Evolutionary conservation across 108 stramenopile genomes (phyloP), one percentile per base, ranked within the genome.

Genomic region (Cylindrotheca closterium): DNA sequence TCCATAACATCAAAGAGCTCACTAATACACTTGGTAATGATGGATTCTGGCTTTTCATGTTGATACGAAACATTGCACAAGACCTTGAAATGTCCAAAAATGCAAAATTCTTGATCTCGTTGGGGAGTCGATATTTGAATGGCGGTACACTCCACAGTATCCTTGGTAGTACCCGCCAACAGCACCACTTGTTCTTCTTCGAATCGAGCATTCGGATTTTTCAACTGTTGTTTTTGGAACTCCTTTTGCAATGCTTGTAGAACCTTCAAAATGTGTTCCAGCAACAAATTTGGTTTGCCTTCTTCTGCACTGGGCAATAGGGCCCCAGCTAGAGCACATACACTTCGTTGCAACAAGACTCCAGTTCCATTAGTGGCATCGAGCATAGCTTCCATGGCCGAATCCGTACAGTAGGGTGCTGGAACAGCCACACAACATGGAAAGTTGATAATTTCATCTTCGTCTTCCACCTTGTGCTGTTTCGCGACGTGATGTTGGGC

Each of bases 341-440:
- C 66, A 54, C 78, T 75, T 2, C 91, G 81, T 62, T 84, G 85
- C 53, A 85, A 85, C 19, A 93, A 30, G 12, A 82, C 68, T 18
- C 68, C 78, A 8, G 84, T 74, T 10, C 79, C 78, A 58, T 69
- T 67, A 2, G 76, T 71, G 1, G 86, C 85, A 58, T 91, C 90
- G 47, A 78, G 65, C 15, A 88, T 58, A 2, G 86, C 83, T 63
- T 92, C 91, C 7, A 86, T 28, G 45, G 74, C 52, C 4, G 75
- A 46, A 58, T 93, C 88, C 51, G 79, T 70, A 31, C 80, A 75
- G 8, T 79, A 79, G 73, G 79, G 79, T 15, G 81, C 86, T 15
- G 92, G 92, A 18, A 93, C 69, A 47, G 88, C 81, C 46, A 89
- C 62, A 8, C 85, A 83, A n/a, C 77, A 57, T 15, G 91, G 91